A percentile compares a stretch with the other conserved stretches of the same genome.
Evolutionary conservation across 2,329 filamentous ascomycete species (phyloP).

Genomic region (Sclerotiophoma versabilis): DNA sequence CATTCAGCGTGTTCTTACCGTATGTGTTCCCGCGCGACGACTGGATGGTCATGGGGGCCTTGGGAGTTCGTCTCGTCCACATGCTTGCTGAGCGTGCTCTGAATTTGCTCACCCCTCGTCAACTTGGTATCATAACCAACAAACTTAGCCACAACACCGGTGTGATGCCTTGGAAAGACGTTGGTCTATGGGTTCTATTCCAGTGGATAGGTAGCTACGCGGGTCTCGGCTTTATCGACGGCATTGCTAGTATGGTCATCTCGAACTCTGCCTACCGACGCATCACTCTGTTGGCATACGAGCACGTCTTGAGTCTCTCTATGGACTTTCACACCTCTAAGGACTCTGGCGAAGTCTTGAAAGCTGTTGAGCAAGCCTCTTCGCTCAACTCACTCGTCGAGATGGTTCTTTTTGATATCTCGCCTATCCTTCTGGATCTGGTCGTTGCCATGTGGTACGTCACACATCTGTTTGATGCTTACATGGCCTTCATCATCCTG

Average conservation of each 20-base stretch:
- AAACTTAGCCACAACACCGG: slow-evolving; percentile 62
- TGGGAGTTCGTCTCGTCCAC: slow-evolving; percentile 70
- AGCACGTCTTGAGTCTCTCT: slow-evolving; percentile 72
- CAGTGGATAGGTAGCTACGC: slow-evolving; percentile 60
- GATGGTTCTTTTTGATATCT: slow-evolving; percentile 64
- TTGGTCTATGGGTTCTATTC: slow-evolving; percentile 58
- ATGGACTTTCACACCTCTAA: slow-evolving; percentile 75
- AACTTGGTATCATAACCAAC: slow-evolving; percentile 81
- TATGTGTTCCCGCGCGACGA: slow-evolving; percentile 79
- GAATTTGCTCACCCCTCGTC: slow-evolving; percentile 79
- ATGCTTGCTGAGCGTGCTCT: slow-evolving; percentile 74
- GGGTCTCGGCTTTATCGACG: slow-evolving; percentile 59
- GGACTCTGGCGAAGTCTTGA: slow-evolving; percentile 69
- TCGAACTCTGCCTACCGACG: slow-evolving; percentile 65
- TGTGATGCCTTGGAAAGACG: slow-evolving; percentile 60
- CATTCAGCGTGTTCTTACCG: slow-evolving; percentile 76
- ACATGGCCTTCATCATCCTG: slow-evolving; percentile 50
- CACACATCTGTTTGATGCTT: slow-evolving; percentile 68
- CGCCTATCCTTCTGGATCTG: slow-evolving; percentile 69
- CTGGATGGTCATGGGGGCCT: slow-evolving; percentile 70
- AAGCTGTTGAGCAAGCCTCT: slow-evolving; percentile 69
- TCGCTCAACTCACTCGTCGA: slow-evolving; percentile 67
- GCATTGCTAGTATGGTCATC: slow-evolving; percentile 62
- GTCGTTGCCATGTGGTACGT: slow-evolving; percentile 67
- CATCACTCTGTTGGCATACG: slow-evolving; percentile 68